Base-by-base conservation (phyloP, 2,329 filamentous ascomycete genomes). In the Cryphonectria nitschkei region DNA sequence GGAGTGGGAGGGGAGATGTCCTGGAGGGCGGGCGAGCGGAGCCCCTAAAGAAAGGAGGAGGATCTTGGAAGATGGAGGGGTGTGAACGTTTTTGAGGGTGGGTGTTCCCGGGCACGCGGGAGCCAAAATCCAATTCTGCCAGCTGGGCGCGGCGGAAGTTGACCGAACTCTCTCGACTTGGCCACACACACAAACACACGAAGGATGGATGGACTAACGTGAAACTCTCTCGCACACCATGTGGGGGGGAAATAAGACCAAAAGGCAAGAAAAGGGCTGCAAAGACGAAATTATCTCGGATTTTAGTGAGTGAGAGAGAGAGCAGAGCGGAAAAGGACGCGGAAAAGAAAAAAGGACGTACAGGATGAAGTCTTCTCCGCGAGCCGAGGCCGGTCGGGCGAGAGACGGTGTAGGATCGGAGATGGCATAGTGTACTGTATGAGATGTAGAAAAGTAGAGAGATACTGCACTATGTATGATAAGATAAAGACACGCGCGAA, bases 21-120 rank as follows among this genome's bases (percentile, higher is more conserved):
- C 29, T n/a, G 46, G 46, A 11, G 46, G 29, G 43, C 67, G 56
- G 29, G 41, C 43, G 64, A 66, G 64, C 64, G 64, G 63, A 65
- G 63, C 63, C 41, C 26, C 46, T 7, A 50, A 50, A 8, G 2
- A 50, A n/a, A 46, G 16, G 43, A 46, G 16, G 16, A 46, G 19
- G 43, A n/a, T 22, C 46, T 50, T 50, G 46, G 16, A n/a, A 22
- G 19, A 50, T 19, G 9, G 41, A 50, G 29, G 66, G 29, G 63
- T 46, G 63, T 52, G 41, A 41, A 16, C 39, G 61, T 26, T 41
- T 65, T 5, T 6, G 37, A 64, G 41, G 39, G 41, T 39, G 61
- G 60, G 22, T 13, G 60, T 39, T 29, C 39, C 61, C n/a, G 37
- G 61, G 16, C 32, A 26, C 29, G 32, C 34, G 34, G 37, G 37